Conservation (phyloP, 345 rosid genomes). For the Gossypium longicalyx region DNA sequence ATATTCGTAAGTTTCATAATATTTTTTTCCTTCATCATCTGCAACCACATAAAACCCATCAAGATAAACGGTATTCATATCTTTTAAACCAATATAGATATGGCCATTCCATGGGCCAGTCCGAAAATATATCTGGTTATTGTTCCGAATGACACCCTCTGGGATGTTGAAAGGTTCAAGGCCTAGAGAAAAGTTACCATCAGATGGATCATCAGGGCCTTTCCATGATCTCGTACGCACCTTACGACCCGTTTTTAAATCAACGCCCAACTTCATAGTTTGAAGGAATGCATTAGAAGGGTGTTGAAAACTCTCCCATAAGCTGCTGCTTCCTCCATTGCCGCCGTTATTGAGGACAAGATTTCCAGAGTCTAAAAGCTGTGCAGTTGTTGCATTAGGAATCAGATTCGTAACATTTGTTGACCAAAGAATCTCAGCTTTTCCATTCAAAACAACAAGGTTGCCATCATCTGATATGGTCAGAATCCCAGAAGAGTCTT, state of each 20-base stretch:
- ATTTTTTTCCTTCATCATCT: conserved; percentile 19
- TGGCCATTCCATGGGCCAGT: conserved; percentile 61
- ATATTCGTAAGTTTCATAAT: conserved; percentile 6
- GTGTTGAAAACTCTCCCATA: conserved; percentile 61
- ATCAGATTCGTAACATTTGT: no score
- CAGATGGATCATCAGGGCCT: conserved; percentile 48
- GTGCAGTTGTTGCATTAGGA: no score
- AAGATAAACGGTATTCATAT: conserved; percentile 15
- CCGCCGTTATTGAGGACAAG: no score
- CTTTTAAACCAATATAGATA: conserved; percentile 32
- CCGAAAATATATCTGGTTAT: conserved; percentile 26
- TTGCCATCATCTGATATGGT: no score
- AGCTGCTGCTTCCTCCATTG: background rate
- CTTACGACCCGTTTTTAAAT: conserved; percentile 22
- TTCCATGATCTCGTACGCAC: conserved; percentile 40
- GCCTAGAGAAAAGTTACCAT: conserved; percentile 37
- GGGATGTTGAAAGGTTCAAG: background rate
- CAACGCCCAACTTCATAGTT: conserved; percentile 11
- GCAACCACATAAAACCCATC: background rate
- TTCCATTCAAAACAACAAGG: no score
- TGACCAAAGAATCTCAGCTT: no score
- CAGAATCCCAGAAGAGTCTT: no score
- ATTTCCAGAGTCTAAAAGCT: no score
- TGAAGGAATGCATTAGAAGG: conserved; percentile 22
- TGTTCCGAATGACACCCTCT: no score